Evolutionary conservation across 257 asterid genomes (phyloP).

Genomic region (Capsicum pubescens): DNA sequence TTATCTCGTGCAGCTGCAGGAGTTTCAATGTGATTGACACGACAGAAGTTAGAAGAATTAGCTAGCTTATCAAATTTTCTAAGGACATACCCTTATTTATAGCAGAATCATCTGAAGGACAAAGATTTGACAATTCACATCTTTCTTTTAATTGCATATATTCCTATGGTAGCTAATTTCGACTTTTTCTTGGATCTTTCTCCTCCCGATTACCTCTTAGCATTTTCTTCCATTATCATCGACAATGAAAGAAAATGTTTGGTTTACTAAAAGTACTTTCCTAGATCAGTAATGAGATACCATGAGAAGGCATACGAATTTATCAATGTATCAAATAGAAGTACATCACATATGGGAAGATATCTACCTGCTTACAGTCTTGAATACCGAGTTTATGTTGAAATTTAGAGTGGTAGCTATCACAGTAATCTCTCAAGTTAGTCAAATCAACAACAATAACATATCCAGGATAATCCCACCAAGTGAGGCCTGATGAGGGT

Average conservation of each 20-base stretch:
- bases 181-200: background rate
- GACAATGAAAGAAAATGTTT: background rate
- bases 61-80: background rate
- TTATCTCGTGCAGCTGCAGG: background rate
- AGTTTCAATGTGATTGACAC: background rate
- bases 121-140: background rate
- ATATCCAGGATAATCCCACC: too few species aligned
- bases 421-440: background rate
- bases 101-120: background rate
- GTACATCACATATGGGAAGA: background rate
- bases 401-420: background rate
- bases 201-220: background rate
- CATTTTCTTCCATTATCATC: background rate
- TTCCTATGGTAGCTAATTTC: background rate
- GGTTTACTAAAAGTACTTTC: background rate
- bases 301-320: background rate
- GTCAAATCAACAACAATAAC: background rate
- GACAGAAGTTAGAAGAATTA: background rate
- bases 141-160: background rate
- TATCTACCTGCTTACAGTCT: background rate
- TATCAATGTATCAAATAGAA: conserved; percentile 2
- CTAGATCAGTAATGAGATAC: background rate
- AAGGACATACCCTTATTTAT: background rate
- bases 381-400: background rate
- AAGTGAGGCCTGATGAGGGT: too few species aligned